Conservation (phyloP, 306 rosid species). For the Quercus agrifolia region DNA sequence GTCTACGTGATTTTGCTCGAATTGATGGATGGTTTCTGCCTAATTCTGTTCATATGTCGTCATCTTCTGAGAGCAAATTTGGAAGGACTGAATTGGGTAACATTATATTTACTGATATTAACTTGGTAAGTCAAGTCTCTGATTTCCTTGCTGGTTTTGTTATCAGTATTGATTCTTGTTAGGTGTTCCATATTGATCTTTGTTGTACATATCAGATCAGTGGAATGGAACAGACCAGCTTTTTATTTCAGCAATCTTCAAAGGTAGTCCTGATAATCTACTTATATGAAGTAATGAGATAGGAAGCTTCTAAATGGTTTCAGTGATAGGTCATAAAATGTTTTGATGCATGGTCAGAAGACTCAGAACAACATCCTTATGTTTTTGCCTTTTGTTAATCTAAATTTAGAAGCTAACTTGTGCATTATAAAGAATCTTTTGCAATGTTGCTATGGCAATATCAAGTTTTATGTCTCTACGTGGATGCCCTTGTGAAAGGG, state of each 20-base stretch:
- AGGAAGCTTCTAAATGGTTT: not conserved
- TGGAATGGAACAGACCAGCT: conserved; percentile 98
- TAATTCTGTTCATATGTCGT: conserved; percentile 36
- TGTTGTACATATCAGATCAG: conserved; percentile 64
- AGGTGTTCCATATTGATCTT: conserved; percentile 14
- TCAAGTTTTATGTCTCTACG: not conserved
- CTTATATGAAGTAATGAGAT: not conserved
- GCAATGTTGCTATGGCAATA: not conserved
- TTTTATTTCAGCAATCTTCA: conserved; percentile 96
- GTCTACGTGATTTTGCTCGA: conserved; percentile 87
- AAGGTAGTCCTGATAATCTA: conserved; percentile 50
- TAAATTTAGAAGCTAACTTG: not conserved
- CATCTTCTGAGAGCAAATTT: conserved; percentile 44
- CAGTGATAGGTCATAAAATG: no score
- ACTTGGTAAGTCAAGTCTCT: conserved; percentile 64
- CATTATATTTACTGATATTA: conserved; percentile 77
- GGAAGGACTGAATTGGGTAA: conserved; percentile 75
- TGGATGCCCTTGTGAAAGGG: conserved; percentile 10
- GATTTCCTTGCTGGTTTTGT: conserved; percentile 14
- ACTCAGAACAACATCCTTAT: no score
- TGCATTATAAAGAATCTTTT: not conserved
- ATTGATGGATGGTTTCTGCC: conserved; percentile 98
- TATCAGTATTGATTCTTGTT: conserved; percentile 10
- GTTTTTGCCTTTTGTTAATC: no score
- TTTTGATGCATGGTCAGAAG: no score